Percentiles rank a stretch among this genome's conserved stretches.
Evolutionary conservation across 257 asterid species (phyloP).

Genomic region (Penstemon davidsonii): DNA sequence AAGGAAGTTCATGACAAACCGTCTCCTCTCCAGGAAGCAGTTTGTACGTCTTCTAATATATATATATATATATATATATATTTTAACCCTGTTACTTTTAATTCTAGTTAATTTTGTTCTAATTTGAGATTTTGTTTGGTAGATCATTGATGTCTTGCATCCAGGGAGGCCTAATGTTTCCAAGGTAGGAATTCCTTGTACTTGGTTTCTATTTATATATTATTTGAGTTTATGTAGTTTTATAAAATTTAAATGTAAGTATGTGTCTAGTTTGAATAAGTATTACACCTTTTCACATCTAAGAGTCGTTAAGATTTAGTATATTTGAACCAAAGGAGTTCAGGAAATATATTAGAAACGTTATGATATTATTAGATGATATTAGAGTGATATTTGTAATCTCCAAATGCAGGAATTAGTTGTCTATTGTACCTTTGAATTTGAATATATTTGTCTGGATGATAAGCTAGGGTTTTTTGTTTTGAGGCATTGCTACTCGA

Average conservation of each 20-base stretch:
- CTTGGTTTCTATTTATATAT: background rate
- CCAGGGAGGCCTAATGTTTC: conserved; percentile 92
- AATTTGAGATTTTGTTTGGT: background rate
- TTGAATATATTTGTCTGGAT: background rate
- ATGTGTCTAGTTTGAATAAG: background rate
- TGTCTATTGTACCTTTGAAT: background rate
- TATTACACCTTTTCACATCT: background rate
- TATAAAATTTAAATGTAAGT: background rate
- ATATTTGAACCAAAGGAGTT: background rate
- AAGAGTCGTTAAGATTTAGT: background rate
- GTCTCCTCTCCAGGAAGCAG: conserved; percentile 86
- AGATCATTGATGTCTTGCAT: conserved; percentile 86
- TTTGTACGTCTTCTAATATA: conserved; percentile 43
- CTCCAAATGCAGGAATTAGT: background rate
- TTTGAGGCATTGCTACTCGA: background rate
- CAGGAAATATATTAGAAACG: background rate
- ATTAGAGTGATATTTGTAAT: background rate
- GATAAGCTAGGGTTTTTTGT: background rate
- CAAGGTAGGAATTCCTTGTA: conserved; percentile 45
- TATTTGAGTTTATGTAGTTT: background rate
- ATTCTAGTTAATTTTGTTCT: background rate
- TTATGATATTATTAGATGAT: too few relatives aligned
- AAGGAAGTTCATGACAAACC: conserved; percentile 88
- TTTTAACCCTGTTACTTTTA: background rate
- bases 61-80: background rate